A percentile compares a stretch with the other conserved stretches of the same genome.
Evolutionary conservation across 208 protist species (phyloP).

Genomic region (Trypanosoma mega): DNA sequence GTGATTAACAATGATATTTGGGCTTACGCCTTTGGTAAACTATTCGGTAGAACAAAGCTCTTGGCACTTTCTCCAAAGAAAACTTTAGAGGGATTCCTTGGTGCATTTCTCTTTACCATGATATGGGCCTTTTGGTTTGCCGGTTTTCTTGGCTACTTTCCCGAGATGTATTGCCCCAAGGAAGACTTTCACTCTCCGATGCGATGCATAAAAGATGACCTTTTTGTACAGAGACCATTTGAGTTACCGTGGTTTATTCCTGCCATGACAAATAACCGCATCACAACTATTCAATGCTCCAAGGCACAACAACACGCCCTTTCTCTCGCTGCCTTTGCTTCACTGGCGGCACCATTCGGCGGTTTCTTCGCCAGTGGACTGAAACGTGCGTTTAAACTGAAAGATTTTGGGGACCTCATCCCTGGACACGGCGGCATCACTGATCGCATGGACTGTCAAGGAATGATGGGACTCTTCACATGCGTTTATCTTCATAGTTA

Average conservation of each 20-base stretch:
- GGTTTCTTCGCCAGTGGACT: constrained; percentile 98
- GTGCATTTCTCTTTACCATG: constrained; percentile 88
- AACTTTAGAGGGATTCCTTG: constrained; percentile 91
- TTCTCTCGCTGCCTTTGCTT: constrained; percentile 95
- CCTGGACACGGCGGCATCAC: constrained; percentile 98
- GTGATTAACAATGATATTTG: constrained; percentile 92
- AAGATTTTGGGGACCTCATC: constrained; percentile 98
- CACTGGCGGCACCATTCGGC: constrained; percentile 97
- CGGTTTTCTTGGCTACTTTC: constrained; percentile 84
- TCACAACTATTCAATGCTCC: constrained; percentile 54
- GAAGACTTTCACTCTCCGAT: constrained; percentile 53
- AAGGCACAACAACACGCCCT: constrained; percentile 93
- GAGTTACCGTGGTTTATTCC: constrained; percentile 56
- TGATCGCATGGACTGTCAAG: constrained; percentile 98
- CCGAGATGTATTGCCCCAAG: constrained; percentile 86
- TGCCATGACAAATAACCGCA: constrained; percentile 38
- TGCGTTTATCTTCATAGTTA: constrained; percentile 85
- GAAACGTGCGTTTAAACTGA: constrained; percentile 97
- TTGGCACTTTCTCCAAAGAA: constrained; percentile 91
- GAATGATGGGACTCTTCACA: constrained; percentile 95
- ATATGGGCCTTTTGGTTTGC: constrained; percentile 91
- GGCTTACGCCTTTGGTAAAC: constrained; percentile 90
- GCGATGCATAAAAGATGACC: constrained; percentile 62
- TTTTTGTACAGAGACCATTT: constrained; percentile 75
- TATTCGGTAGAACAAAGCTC: constrained; percentile 85